phyloP scores from a whole-genome alignment of 2,329 filamentous ascomycete genomes.

The Aspergillus brunneoviolaceus region DNA sequence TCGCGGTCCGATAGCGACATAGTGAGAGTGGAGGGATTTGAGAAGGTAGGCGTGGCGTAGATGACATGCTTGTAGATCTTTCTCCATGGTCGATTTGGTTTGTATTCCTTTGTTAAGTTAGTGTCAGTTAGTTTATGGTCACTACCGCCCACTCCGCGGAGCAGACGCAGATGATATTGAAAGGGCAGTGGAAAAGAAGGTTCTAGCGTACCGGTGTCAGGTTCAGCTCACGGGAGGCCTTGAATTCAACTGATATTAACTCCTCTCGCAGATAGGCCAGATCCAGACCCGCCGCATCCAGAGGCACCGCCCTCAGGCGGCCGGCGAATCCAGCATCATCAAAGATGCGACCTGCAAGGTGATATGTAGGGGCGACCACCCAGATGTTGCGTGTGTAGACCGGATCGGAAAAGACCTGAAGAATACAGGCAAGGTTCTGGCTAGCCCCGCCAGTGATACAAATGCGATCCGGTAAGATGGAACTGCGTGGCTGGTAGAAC shows the following conservation, averaged over 20 bases:
- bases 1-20: conserved; percentile 70
- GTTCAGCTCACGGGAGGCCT: conserved; percentile 40
- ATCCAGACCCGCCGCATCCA: conserved; percentile 76
- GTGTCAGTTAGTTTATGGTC: not conserved
- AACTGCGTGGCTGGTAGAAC: conserved; percentile 55
- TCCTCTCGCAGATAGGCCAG: conserved; percentile 58
- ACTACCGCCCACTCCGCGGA: not conserved
- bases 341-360: conserved; percentile 81
- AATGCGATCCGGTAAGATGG: conserved; percentile 60
- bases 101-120: conserved; percentile 49
- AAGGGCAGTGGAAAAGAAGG: not conserved
- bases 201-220: conserved; percentile 41
- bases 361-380: conserved; percentile 80
- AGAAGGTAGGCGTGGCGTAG: conserved; percentile 84
- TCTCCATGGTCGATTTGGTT: conserved; percentile 58
- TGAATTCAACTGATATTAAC: conserved; percentile 52
- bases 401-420: conserved; percentile 80
- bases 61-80: conserved; percentile 87
- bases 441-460: conserved; percentile 82
- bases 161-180: too few species aligned
- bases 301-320: conserved; percentile 67
- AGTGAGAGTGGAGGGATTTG: conserved; percentile 82
- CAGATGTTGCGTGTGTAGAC: conserved; percentile 72
- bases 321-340: conserved; percentile 73
- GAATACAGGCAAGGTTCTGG: conserved; percentile 74